Conservation (phyloP, 2,329 filamentous ascomycete species). For the Blastomyces emzantsi region DNA sequence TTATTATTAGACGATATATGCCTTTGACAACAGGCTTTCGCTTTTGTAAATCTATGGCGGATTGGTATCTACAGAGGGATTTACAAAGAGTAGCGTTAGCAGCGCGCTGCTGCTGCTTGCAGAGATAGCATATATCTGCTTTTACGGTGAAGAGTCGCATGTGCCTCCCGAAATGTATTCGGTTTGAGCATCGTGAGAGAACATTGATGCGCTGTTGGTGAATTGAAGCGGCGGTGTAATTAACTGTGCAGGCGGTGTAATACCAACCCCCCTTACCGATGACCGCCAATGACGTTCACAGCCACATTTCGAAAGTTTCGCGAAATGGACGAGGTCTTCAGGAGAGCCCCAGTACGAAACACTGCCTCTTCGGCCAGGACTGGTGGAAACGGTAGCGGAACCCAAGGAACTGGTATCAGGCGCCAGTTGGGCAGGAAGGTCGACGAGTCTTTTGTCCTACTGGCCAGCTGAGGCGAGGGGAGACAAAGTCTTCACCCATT, state of each 20-base stretch:
- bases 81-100: neutral
- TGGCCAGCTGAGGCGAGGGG: neutral
- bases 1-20: neutral
- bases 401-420: conserved; percentile 6
- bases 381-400: neutral
- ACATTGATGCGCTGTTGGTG: neutral
- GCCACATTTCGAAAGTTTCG: neutral
- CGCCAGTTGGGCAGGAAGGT: conserved; percentile 6
- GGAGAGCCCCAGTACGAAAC: neutral
- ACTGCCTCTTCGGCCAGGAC: neutral
- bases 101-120: neutral
- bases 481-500: neutral
- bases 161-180: too few species aligned
- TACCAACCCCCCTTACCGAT: neutral
- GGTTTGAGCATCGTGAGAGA: neutral
- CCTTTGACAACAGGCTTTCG: neutral
- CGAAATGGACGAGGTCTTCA: neutral
- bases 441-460: neutral
- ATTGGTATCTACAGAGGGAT: neutral
- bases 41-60: neutral
- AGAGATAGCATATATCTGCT: neutral
- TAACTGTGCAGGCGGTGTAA: neutral
- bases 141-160: neutral
- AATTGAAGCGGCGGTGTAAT: neutral
- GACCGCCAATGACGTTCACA: neutral